phyloP scores from a whole-genome alignment of 2,329 filamentous ascomycete genomes.

The Monosporascus sp. region DNA sequence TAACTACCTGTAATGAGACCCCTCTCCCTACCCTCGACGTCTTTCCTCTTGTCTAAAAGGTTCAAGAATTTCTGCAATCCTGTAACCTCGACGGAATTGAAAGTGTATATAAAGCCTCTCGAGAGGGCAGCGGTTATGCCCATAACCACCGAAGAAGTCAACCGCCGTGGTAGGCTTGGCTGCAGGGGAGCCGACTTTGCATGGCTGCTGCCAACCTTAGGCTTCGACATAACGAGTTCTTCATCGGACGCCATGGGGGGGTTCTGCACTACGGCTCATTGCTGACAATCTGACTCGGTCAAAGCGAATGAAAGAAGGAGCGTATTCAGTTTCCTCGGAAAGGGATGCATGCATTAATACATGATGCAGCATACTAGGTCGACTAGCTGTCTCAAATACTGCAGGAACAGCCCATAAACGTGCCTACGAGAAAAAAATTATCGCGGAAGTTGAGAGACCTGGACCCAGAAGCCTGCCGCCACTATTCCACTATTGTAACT shows the following conservation, averaged over 20 bases:
- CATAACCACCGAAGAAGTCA: slow-evolving; percentile 69
- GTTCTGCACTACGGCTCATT: background rate
- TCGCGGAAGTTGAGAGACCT: no score
- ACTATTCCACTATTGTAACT: no score
- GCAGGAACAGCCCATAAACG: no score
- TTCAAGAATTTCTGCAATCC: slow-evolving; percentile 72
- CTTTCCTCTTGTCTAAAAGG: slow-evolving; percentile 66
- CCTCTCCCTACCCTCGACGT: slow-evolving; percentile 59
- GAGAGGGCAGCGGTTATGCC: slow-evolving; percentile 65
- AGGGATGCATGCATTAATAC: background rate
- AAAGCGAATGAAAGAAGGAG: background rate
- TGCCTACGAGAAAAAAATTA: no score
- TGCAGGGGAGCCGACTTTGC: slow-evolving; percentile 18
- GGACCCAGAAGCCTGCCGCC: no score
- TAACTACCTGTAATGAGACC: slow-evolving; percentile 76
- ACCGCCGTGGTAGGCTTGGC: slow-evolving; percentile 64
- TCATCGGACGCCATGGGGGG: background rate
- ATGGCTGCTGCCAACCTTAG: slow-evolving; percentile 7
- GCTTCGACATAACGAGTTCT: slow-evolving; percentile 12
- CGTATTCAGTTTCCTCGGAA: background rate
- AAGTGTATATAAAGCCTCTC: slow-evolving; percentile 66
- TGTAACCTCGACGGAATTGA: slow-evolving; percentile 70
- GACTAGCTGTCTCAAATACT: no score
- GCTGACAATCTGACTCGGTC: background rate
- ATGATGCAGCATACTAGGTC: no score